Base-by-base conservation (phyloP, 2,329 filamentous ascomycete species). In the Trichoderma afroharzianum region DNA sequence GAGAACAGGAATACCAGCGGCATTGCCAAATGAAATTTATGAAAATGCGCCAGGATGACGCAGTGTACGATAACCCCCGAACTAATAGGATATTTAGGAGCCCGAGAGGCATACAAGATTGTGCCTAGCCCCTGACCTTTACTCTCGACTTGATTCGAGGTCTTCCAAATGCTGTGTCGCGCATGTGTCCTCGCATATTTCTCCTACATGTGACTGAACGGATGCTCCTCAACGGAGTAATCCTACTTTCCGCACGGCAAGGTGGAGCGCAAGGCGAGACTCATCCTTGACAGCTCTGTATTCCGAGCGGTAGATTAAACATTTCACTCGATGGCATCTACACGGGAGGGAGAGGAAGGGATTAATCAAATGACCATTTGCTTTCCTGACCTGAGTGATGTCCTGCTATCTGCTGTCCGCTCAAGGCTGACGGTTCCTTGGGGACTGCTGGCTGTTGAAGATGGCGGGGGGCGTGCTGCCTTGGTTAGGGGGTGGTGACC, bases 241-340 rank as follows among this genome's bases (percentile, higher is more conserved):
- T 15, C 14, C 53, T 32, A 8, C 7, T 18, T 77, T 88, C 88
- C 89, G 89, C 89, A 89, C 88, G 88, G 88, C 88, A 86, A 88
- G 89, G 89, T 91, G 89, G 89, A 91, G 89, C 88, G 88, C 89
- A 91, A 91, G 89, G 89, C 88, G 88, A 91, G 89, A 89, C 80
- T 84, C 83, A 88, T 91, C 89, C 89, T 91, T 91, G 89, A 86
- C 83, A 85, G 86, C 88, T 91, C 88, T 91, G 89, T 91, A 91
- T 91, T 91, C 89, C 88, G 89, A 90, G 89, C 89, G 89, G 88
- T 88, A 91, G 73, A 91, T 86, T 74, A 83, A 83, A 88, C 74
- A 71, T 70, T 72, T 28, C 70, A 57, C 71, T 77, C 77, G 76
- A 77, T 71, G 74, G 73, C 71, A 75, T 74, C 72, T 74, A 70